Percentiles rank a stretch among this genome's conserved stretches.
These are phyloP conservation scores for Steccherinum ochraceum DNA, from an alignment of 768 basidiomycete genomes.

Conservation along the genomic window DNA sequence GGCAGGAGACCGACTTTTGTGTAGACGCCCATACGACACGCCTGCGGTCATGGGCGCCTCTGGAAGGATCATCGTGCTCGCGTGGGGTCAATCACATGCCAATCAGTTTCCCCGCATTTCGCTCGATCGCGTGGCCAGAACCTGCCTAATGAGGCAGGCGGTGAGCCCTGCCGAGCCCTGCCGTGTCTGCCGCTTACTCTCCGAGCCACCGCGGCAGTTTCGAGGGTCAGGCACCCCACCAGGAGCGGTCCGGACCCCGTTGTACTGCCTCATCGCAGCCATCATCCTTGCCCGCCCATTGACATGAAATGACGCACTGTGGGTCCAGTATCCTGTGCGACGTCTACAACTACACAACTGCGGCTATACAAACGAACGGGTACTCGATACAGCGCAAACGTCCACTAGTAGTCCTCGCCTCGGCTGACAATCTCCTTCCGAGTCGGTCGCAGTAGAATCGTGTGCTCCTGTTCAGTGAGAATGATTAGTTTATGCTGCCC, in stretches of 20 bases:
- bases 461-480: conserved; percentile 58
- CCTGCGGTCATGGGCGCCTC: not conserved
- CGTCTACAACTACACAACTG: too few relatives aligned
- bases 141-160: not conserved
- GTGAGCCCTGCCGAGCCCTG: not conserved
- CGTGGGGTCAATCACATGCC: not conserved
- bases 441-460: conserved; percentile 78
- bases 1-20: too few relatives aligned
- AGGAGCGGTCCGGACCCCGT: too few relatives aligned
- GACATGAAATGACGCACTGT: too few relatives aligned
- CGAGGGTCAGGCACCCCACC: not conserved
- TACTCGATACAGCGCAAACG: not conserved
- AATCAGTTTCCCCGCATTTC: not conserved
- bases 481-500: not conserved
- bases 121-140: not conserved
- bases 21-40: too few relatives aligned
- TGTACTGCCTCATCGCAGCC: too few relatives aligned
- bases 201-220: too few relatives aligned
- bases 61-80: not conserved
- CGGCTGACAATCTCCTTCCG: conserved; percentile 81
- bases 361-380: not conserved
- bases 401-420: conserved; percentile 66
- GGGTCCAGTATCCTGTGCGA: too few relatives aligned
- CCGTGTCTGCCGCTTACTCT: too few relatives aligned
- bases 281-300: too few relatives aligned